These are phyloP conservation scores for Umbelopsis sp. DNA, from an alignment of 192 early-diverging fungal species.

Conservation along the genomic window DNA sequence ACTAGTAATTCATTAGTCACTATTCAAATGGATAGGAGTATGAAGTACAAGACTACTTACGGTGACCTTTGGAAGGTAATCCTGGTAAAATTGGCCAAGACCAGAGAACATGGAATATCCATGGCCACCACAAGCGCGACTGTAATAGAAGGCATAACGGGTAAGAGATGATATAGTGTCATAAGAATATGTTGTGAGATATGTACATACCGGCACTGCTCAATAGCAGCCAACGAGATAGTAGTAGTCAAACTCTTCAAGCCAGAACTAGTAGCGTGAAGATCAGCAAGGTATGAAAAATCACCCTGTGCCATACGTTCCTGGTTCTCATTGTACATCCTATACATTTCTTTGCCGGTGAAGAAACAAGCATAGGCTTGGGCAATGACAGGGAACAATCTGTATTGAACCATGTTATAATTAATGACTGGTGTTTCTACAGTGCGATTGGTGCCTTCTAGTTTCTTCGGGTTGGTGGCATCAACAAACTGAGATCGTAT, in stretches of 20 bases:
- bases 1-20: constrained; percentile 28
- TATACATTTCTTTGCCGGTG: constrained; percentile 37
- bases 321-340: constrained; percentile 42
- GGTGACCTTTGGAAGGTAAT: constrained; percentile 73
- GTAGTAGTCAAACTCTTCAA: constrained; percentile 73
- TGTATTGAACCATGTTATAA: constrained; percentile 53
- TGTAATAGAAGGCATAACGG: constrained; percentile 47
- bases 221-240: constrained; percentile 66
- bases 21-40: no score
- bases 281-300: constrained; percentile 65
- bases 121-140: constrained; percentile 79
- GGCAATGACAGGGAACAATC: constrained; percentile 54
- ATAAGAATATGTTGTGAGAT: not conserved
- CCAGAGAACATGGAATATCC: constrained; percentile 76
- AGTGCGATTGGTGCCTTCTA: not conserved
- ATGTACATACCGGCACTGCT: constrained; percentile 52
- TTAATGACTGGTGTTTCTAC: constrained; percentile 57
- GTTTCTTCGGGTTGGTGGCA: constrained; percentile 40
- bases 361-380: constrained; percentile 53
- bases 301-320: constrained; percentile 57
- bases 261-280: constrained; percentile 72
- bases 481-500: constrained; percentile 52
- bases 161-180: not conserved
- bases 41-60: constrained; percentile 30
- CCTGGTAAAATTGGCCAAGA: constrained; percentile 63